A percentile compares a stretch with the other conserved stretches of the same genome.
Conservation (phyloP, 208 protist genomes). For the Acanthamoeba culbertsoni region DNA sequence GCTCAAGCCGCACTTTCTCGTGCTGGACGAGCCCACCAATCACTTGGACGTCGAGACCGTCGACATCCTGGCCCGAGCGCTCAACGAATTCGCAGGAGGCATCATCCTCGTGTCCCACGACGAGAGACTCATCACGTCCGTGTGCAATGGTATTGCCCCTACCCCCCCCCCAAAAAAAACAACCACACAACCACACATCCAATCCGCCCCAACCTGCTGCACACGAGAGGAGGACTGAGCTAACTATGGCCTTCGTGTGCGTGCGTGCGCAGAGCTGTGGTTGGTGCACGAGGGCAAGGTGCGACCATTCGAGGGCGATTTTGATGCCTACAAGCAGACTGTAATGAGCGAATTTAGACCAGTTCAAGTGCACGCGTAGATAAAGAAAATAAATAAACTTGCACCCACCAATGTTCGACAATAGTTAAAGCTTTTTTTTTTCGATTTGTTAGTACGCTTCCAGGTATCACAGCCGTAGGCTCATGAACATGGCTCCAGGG, state of each 20-base stretch:
- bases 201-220: too few relatives aligned
- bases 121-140: constrained; percentile 57
- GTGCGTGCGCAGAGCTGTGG: constrained; percentile 88
- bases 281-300: constrained; percentile 86
- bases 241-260: too few relatives aligned
- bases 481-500: neutral
- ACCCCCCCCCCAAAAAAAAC: too few relatives aligned
- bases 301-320: constrained; percentile 69
- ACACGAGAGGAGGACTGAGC: constrained; percentile 87
- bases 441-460: too few relatives aligned
- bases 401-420: neutral
- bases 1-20: constrained; percentile 82
- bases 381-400: neutral
- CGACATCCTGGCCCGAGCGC: constrained; percentile 82
- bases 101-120: constrained; percentile 97
- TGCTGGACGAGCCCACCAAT: constrained; percentile 88
- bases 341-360: constrained; percentile 21
- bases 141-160: constrained; percentile 56
- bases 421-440: neutral
- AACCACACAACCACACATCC: too few relatives aligned
- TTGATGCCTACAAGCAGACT: constrained; percentile 73
- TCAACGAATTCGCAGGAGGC: constrained; percentile 87
- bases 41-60: constrained; percentile 97
- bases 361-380: neutral
- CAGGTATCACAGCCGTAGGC: neutral